Percentiles rank a stretch among this genome's conserved stretches.
These are phyloP conservation scores for Teunomyces tritomae DNA, from an alignment of 805 yeast genomes.

Conservation along the genomic window DNA sequence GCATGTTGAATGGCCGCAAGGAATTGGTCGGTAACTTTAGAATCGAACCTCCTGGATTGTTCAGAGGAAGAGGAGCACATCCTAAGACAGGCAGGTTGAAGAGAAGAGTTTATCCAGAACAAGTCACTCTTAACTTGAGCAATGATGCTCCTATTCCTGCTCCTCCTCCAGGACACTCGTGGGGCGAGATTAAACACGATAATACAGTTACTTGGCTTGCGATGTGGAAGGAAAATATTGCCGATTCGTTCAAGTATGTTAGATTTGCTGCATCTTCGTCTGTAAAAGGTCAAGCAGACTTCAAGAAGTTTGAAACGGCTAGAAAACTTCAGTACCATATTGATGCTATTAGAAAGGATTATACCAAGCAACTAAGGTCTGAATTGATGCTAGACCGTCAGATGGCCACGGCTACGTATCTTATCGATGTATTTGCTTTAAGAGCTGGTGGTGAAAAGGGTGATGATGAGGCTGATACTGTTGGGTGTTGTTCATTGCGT, in stretches of 20 bases:
- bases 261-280: slow-evolving; percentile 89
- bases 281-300: slow-evolving; percentile 86
- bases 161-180: slow-evolving; percentile 82
- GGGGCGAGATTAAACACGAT: slow-evolving; percentile 91
- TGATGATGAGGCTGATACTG: slow-evolving; percentile 97
- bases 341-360: slow-evolving; percentile 71
- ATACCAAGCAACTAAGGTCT: slow-evolving; percentile 65
- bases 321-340: slow-evolving; percentile 76
- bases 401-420: slow-evolving; percentile 89
- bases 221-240: slow-evolving; percentile 93
- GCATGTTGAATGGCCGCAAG: slow-evolving; percentile 79
- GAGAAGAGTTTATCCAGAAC: slow-evolving; percentile 85
- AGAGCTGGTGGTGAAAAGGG: slow-evolving; percentile 98
- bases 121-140: slow-evolving; percentile 79
- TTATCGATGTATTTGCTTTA: slow-evolving; percentile 87
- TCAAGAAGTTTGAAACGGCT: slow-evolving; percentile 90
- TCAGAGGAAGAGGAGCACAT: slow-evolving; percentile 95
- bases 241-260: slow-evolving; percentile 81
- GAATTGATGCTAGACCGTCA: slow-evolving; percentile 83
- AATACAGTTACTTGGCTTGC: slow-evolving; percentile 94
- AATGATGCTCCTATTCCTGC: slow-evolving; percentile 68
- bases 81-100: slow-evolving; percentile 93
- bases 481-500: slow-evolving; percentile 93
- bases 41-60: slow-evolving; percentile 94
- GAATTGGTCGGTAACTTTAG: slow-evolving; percentile 93